Evolutionary conservation across 2,329 filamentous ascomycete species (phyloP), one percentile per base, ranked within the genome.

Genomic region (Aspergillus sp.): DNA sequence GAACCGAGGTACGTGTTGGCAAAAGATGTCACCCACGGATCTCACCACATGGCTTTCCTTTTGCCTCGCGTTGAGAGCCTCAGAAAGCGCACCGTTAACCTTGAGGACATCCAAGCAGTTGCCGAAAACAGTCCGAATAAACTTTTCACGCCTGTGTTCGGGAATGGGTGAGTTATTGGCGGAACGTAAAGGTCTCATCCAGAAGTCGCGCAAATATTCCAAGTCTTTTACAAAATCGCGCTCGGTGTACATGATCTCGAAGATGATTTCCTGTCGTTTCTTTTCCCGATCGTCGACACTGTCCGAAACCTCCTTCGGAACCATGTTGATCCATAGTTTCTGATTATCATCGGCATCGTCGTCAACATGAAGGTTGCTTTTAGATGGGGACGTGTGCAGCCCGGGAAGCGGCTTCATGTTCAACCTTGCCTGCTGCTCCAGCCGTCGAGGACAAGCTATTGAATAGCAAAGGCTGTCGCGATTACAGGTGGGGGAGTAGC

Each of bases 301-400:
- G 69, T 98, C 93, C 0, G 93, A 93, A 60, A 99, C 84, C 76
- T 98, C 95, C 76, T 97, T 95, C 0, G 93, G 92, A 41, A 99
- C 95, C 15, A 93, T 97, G 76, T 98, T 98, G 78, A 99, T 99
- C 95, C 95, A 99, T 43, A 99, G 85, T 78, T 98, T 98, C 81
- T 98, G 95, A 76, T 98, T 93, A 72, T 97, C 93, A 34, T 90
- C 92, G 71, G 95, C 90, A 65, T 95, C 91, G 65, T 95, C 92
- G 69, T 96, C 93, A 72, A 71, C 72, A 30, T 96, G 93, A 72
- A 91, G 78, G 80, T 87, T 95, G 74, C 83, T 83, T 68, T 87
- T 84, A 6, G 88, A 90, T 59, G 89, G 85, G 67, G 89, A 87
- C 38, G 87, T 82, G 76, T 91, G 92, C 69, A 99, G 82, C 62